Base-by-base conservation (phyloP, 2,329 filamentous ascomycete species). In the Ceratocystis huliohia region DNA sequence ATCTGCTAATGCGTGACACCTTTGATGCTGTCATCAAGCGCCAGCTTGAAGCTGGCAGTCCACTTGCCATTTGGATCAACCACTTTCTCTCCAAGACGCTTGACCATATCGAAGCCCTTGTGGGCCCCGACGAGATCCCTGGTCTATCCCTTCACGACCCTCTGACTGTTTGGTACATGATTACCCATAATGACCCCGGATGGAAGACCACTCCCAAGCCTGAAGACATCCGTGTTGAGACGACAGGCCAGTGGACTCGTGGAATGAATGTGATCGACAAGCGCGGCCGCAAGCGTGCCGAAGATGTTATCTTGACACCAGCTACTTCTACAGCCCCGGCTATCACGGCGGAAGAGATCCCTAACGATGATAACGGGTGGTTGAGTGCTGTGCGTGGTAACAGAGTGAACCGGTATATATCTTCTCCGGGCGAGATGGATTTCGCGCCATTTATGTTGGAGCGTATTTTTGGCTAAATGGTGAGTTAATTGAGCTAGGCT, bases 201-300 rank as follows among this genome's bases (percentile, higher is more conserved):
- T 88, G 86, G 86, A 81, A 80, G 74, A 73, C 78, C 17, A 79
- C 82, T 1, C 74, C 78, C 15, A 78, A 81, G 67, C 84, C 80
- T 0, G 88, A 96, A 75, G 94, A 99, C 74, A 87, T 99, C 66
- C 83, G 94, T 22, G 80, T 99, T 50, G 94, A 99, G 77, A 95
- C 91, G 0, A 78, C 83, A 1, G 94, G 93, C 1, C 94, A 97
- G 78, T 99, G 94, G 94, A 96, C 92, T 59, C 81, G 90, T 66
- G 93, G 94, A 1, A 92, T 94, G 86, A 92, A 91, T 73, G 81
- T 97, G 41, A 79, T 91, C 50, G 94, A 99, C 78, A 81, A 85
- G 45, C 82, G 94, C 57, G 76, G 84, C 65, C 79, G 77, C 69
- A 84, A 84, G 72, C 79, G 79, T 5, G 80, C 76, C 10, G 78